Evolutionary conservation across 306 rosid species (phyloP).

Genomic region (Vigna hirtella): DNA sequence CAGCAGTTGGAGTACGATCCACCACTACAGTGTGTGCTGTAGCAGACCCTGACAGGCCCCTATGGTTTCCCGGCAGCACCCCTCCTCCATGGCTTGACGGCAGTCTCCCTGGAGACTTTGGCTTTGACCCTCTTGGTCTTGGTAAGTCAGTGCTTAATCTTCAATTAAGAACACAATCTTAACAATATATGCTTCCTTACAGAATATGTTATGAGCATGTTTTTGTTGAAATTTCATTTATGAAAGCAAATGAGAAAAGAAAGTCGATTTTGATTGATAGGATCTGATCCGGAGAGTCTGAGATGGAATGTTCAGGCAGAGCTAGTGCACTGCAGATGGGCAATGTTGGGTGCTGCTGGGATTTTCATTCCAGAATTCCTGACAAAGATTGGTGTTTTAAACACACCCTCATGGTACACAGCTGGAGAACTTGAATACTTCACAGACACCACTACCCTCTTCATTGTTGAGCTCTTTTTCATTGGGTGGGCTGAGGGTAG

Average conservation of each 20-base stretch:
- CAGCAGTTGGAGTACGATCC: slow-evolving; percentile 15
- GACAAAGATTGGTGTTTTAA: slow-evolving; percentile 37
- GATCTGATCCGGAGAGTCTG: slow-evolving; percentile 44
- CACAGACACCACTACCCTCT: slow-evolving; percentile 44
- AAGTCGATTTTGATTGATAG: slow-evolving; percentile 32
- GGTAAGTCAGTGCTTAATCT: slow-evolving; percentile 12
- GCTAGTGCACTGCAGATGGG: slow-evolving; percentile 51
- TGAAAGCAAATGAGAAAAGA: not conserved
- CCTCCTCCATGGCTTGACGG: slow-evolving; percentile 49
- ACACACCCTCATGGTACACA: slow-evolving; percentile 43
- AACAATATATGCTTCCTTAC: too few species aligned
- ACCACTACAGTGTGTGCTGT: slow-evolving; percentile 25
- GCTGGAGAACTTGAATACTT: slow-evolving; percentile 43
- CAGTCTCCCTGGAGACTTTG: slow-evolving; percentile 66
- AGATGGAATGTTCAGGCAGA: slow-evolving; percentile 45
- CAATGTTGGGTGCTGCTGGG: slow-evolving; percentile 46
- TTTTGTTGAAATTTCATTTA: not conserved
- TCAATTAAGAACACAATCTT: not conserved
- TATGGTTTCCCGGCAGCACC: slow-evolving; percentile 45
- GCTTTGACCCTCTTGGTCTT: slow-evolving; percentile 84
- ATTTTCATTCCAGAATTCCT: slow-evolving; percentile 45
- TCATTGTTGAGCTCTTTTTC: slow-evolving; percentile 38
- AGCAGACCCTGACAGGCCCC: slow-evolving; percentile 37
- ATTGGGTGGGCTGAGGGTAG: slow-evolving; percentile 45
- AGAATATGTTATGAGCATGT: not conserved